These are phyloP conservation scores for Phytophthora idaei DNA, from an alignment of 352 stramenopile genomes.

Conservation along the genomic window DNA sequence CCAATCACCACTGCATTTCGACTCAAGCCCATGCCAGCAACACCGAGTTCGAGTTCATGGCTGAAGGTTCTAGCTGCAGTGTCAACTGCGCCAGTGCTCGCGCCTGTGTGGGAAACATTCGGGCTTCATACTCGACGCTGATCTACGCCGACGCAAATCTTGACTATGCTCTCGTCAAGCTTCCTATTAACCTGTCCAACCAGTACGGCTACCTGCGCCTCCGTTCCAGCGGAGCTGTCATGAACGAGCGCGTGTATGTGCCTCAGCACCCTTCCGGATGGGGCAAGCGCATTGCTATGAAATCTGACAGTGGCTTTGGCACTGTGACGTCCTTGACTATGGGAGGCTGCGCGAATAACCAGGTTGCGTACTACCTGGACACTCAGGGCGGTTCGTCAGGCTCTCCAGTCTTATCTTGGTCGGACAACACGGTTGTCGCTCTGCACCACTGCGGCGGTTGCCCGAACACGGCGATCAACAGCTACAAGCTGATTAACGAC, in stretches of 20 bases:
- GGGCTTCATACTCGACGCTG: conserved; percentile 37
- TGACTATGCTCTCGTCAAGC: conserved; percentile 77
- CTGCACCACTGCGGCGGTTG: conserved; percentile 83
- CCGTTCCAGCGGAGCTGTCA: conserved; percentile 45
- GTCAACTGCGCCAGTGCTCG: conserved; percentile 39
- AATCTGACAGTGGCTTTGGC: conserved; percentile 44
- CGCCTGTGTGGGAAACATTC: conserved; percentile 46
- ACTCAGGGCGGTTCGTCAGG: conserved; percentile 76
- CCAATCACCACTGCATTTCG: conserved; percentile 84
- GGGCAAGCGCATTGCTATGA: conserved; percentile 75
- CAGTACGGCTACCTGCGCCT: conserved; percentile 67
- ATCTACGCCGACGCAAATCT: conserved; percentile 42
- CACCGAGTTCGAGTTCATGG: conserved; percentile 75
- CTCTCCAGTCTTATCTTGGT: conserved; percentile 65
- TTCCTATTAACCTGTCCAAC: conserved; percentile 51
- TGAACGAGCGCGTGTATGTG: conserved; percentile 69
- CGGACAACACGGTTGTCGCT: conserved; percentile 65
- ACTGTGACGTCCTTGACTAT: conserved; percentile 51
- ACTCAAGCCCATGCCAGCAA: conserved; percentile 49
- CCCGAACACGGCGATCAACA: conserved; percentile 77
- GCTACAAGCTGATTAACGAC: conserved; percentile 59
- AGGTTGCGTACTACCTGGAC: conserved; percentile 76
- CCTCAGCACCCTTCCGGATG: conserved; percentile 65
- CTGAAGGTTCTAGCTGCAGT: conserved; percentile 44
- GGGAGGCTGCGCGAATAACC: conserved; percentile 48